Conservation (phyloP, 768 basidiomycete species). For the Pleurotus eryngii region DNA sequence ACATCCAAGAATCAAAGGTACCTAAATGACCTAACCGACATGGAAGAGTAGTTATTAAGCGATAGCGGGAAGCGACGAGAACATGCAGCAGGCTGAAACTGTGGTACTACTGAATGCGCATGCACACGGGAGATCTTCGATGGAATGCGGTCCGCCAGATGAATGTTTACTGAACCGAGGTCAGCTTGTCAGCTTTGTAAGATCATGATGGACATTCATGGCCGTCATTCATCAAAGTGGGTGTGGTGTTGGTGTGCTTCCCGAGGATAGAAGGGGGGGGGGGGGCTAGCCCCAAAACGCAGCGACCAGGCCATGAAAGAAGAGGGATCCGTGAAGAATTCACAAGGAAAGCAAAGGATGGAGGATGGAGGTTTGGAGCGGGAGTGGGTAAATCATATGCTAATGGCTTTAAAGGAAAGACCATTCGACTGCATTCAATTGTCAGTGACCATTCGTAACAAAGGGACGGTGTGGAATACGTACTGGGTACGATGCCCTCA, state of each 20-base stretch:
- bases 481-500: constrained; percentile 59
- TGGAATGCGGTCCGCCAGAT: constrained; percentile 3
- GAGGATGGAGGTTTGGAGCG: constrained; percentile 30
- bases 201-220: background rate
- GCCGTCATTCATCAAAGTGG: background rate
- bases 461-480: constrained; percentile 18
- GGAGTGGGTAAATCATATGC: too few species aligned
- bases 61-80: constrained; percentile 7
- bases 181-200: background rate
- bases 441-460: too few species aligned
- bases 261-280: background rate
- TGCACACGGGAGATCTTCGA: background rate
- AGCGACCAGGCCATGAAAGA: constrained; percentile 6
- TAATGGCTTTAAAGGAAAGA: constrained; percentile 19
- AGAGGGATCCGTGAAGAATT: constrained; percentile 7
- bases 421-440: constrained; percentile 32
- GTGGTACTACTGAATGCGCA: constrained; percentile 2
- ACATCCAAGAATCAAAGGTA: background rate
- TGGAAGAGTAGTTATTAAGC: background rate
- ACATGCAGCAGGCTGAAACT: constrained; percentile 4
- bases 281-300: background rate
- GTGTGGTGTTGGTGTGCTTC: background rate
- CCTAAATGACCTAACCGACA: constrained; percentile 1
- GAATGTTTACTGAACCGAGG: background rate
- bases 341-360: constrained; percentile 29